Conservation (phyloP, 2,329 filamentous ascomycete genomes). For the Penicillium italicum region DNA sequence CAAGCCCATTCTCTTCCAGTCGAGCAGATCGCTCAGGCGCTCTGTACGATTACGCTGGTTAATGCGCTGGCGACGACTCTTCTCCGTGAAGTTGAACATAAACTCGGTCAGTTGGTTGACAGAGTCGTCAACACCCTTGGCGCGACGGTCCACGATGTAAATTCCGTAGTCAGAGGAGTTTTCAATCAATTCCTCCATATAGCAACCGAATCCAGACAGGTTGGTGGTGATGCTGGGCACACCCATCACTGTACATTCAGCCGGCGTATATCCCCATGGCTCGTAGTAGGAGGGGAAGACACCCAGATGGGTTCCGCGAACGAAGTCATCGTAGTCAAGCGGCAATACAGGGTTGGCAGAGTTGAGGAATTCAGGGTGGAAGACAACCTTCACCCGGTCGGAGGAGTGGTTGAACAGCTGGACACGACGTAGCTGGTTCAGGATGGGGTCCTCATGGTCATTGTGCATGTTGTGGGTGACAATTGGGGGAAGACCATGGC, state of each 20-base stretch:
- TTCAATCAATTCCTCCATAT: slow-evolving; percentile 99
- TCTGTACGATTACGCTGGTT: slow-evolving; percentile 98
- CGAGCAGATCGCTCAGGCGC: slow-evolving; percentile 85
- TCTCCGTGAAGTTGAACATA: slow-evolving; percentile 92
- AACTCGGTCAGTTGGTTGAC: slow-evolving; percentile 88
- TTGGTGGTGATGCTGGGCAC: slow-evolving; percentile 98
- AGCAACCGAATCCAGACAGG: slow-evolving; percentile 94
- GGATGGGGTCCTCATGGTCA: slow-evolving; percentile 84
- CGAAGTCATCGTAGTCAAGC: slow-evolving; percentile 97
- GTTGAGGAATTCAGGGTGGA: slow-evolving; percentile 97
- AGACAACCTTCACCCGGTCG: slow-evolving; percentile 95
- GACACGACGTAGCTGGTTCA: slow-evolving; percentile 93
- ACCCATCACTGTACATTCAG: slow-evolving; percentile 98
- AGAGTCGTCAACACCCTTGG: slow-evolving; percentile 94
- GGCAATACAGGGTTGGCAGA: slow-evolving; percentile 92
- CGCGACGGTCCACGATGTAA: slow-evolving; percentile 94
- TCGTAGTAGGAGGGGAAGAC: slow-evolving; percentile 98
- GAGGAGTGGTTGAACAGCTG: slow-evolving; percentile 95
- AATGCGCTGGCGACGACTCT: slow-evolving; percentile 94
- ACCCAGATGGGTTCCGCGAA: slow-evolving; percentile 91
- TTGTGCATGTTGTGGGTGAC: slow-evolving; percentile 99
- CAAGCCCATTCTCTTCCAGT: slow-evolving; percentile 99
- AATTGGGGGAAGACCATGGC: slow-evolving; percentile 82
- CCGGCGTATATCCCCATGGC: slow-evolving; percentile 97
- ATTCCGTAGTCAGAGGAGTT: slow-evolving; percentile 98